Base-by-base conservation (phyloP, 768 basidiomycete species). In the Suillus subluteus region DNA sequence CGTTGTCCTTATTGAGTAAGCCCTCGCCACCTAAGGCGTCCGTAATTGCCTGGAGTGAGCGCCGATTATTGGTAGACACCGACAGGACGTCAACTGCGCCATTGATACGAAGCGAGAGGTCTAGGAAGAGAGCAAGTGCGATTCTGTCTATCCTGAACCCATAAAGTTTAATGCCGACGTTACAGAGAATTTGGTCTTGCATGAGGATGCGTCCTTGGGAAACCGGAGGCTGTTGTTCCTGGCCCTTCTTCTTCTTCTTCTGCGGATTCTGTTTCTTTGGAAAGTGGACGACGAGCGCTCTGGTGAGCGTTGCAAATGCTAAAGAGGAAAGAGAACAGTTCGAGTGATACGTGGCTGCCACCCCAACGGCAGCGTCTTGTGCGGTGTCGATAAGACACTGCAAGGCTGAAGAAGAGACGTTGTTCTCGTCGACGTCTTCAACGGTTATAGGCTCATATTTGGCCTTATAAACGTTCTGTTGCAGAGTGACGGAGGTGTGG, bases 121-220 rank as follows among this genome's bases (percentile, higher is more conserved):
- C 86, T 12, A 72, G 52, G 69, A 75, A 78, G 18, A 88, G 68
- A 2, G 83, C 74, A 5, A 78, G 66, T 0, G 80, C 77, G 1
- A 87, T 69, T 48, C 75, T 77, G 67, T 86, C 86, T 84, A 85
- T 83, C 41, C 74, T 72, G 55, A 87, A 84, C 0, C 81, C 79
- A 58, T 77, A 73, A 65, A 83, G 86, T 18, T 64, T 69, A 38
- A 74, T 64, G 2, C 67, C 40, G 0, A 71, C 23, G 38, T 79
- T 66, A 55, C 75, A 69, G 4, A 86, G 68, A 54, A 86, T 73
- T 7, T 59, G 56, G 11, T 76, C 70, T 58, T 75, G 66, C 7
- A 86, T 69, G 5, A 79, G 66, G 3, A 62, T 52, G 18, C 74
- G 74, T 35, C 65, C 69, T 50, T 54, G 62, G 11, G 50, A 32